Evolutionary conservation across 2,329 filamentous ascomycete species (phyloP).

Genomic region (Epichloe hybrida): DNA sequence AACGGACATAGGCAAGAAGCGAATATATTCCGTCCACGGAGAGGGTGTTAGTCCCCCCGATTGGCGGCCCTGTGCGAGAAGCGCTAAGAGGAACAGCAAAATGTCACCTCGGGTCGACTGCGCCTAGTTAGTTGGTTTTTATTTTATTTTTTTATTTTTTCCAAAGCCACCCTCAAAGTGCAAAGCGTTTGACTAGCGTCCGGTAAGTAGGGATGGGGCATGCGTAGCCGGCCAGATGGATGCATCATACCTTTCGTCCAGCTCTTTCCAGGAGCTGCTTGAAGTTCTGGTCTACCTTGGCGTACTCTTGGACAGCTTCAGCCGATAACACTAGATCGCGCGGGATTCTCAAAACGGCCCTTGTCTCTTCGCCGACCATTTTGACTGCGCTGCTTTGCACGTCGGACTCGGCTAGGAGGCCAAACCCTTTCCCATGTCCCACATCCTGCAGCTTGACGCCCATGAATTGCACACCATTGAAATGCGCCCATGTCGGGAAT

Average conservation of each 20-base stretch:
- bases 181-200: no score
- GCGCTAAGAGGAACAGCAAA: slow-evolving; percentile 67
- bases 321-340: slow-evolving; percentile 61
- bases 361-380: slow-evolving; percentile 16
- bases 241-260: slow-evolving; percentile 36
- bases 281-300: slow-evolving; percentile 67
- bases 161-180: no score
- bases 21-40: slow-evolving; percentile 77
- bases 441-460: slow-evolving; percentile 46
- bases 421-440: slow-evolving; percentile 44
- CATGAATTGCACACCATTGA: slow-evolving; percentile 58
- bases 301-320: slow-evolving; percentile 56
- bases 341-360: slow-evolving; percentile 48
- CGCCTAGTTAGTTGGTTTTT: slow-evolving; percentile 6
- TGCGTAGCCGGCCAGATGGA: no score
- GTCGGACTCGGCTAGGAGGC: slow-evolving; percentile 40
- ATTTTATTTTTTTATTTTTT: no score
- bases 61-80: slow-evolving; percentile 46
- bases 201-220: no score
- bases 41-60: slow-evolving; percentile 49
- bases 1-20: slow-evolving; percentile 61
- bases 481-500: slow-evolving; percentile 57
- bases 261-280: slow-evolving; percentile 57
- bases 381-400: slow-evolving; percentile 13
- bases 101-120: slow-evolving; percentile 62